Evolutionary conservation across 371 early-diverging fungal genomes (phyloP).

Genomic region (Chytridiales sp.): DNA sequence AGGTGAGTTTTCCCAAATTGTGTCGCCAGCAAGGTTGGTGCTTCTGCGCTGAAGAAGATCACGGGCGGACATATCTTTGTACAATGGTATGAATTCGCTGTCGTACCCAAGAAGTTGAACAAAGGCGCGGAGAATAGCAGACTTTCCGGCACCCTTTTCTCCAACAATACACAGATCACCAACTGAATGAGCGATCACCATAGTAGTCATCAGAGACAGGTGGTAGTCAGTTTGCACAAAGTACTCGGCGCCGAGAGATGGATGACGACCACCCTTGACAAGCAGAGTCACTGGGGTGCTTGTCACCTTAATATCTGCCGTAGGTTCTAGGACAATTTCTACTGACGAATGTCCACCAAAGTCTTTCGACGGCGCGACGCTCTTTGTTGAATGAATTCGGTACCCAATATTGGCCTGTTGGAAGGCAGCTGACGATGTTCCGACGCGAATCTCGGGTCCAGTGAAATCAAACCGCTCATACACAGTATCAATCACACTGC

Average conservation of each 20-base stretch:
- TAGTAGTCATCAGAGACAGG: constrained; percentile 56
- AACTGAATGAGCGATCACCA: constrained; percentile 68
- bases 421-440: constrained; percentile 27
- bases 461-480: constrained; percentile 71
- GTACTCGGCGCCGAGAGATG: constrained; percentile 54
- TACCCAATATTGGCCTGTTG: constrained; percentile 29
- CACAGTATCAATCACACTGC: constrained; percentile 64
- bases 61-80: constrained; percentile 82
- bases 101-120: constrained; percentile 69
- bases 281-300: constrained; percentile 2
- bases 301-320: no score
- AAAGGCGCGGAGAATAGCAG: constrained; percentile 69
- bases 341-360: no score
- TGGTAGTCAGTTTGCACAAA: constrained; percentile 77
- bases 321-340: no score
- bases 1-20: constrained; percentile 62
- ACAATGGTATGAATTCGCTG: constrained; percentile 71
- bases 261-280: constrained; percentile 51
- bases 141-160: constrained; percentile 77
- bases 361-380: no score
- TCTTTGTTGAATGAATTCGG: background rate
- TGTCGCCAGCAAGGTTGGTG: constrained; percentile 72
- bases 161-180: constrained; percentile 75
- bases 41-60: constrained; percentile 79
- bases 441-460: constrained; percentile 28